A percentile compares a stretch with the other conserved stretches of the same genome.
These are phyloP conservation scores for Euphorbia lathyris DNA, from an alignment of 345 rosid species.

Conservation along the genomic window DNA sequence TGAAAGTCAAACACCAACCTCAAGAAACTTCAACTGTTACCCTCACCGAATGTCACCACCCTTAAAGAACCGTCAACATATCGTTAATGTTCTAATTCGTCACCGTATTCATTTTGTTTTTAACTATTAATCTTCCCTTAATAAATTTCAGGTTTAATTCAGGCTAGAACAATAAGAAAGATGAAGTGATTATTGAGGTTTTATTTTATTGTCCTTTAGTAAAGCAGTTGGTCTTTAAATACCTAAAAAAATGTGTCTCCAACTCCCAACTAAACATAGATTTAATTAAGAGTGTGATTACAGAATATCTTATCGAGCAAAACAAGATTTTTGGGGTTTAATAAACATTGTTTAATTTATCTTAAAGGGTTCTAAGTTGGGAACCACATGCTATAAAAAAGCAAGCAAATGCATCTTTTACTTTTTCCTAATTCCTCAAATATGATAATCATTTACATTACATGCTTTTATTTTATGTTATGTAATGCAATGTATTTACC, in stretches of 20 bases:
- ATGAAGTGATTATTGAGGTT: background rate
- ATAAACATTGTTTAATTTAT: slow-evolving; percentile 34
- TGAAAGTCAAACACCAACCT: too few species aligned
- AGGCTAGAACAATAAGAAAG: too few species aligned
- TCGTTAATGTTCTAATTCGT: too few species aligned
- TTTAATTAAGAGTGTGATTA: slow-evolving; percentile 15
- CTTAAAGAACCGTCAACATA: too few species aligned
- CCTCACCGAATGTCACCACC: too few species aligned
- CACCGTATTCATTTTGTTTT: too few species aligned
- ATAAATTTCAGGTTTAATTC: too few species aligned
- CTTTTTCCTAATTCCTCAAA: too few species aligned
- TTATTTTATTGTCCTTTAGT: background rate
- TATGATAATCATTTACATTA: background rate
- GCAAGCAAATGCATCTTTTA: slow-evolving; percentile 22
- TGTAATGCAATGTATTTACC: slow-evolving; percentile 3
- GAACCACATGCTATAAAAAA: slow-evolving; percentile 27
- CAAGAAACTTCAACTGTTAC: too few species aligned
- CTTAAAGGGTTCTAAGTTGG: slow-evolving; percentile 20
- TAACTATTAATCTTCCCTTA: too few species aligned
- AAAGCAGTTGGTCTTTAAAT: background rate
- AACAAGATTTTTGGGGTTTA: slow-evolving; percentile 54
- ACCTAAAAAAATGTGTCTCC: slow-evolving; percentile 1
- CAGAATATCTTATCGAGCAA: slow-evolving; percentile 65
- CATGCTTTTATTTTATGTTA: background rate
- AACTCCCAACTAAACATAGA: background rate